Evolutionary conservation across 306 rosid species (phyloP).

Genomic region (Clitoria ternatea): DNA sequence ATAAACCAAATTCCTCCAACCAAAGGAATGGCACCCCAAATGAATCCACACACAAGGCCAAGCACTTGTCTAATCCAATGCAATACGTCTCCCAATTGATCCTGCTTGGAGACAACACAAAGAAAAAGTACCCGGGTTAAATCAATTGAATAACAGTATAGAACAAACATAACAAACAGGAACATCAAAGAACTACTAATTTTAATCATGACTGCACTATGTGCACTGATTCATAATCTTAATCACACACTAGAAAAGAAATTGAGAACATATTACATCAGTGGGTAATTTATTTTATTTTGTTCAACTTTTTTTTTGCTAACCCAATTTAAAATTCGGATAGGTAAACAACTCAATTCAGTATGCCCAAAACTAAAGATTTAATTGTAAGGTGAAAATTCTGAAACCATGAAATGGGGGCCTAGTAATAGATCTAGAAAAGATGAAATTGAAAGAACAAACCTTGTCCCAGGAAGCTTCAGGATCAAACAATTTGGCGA

Average conservation of each 20-base stretch:
- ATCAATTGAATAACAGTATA: not conserved
- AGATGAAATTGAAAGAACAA: not conserved
- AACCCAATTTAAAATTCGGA: not conserved
- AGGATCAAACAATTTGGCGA: slow-evolving; percentile 89
- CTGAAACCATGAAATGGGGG: not conserved
- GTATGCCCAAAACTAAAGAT: not conserved
- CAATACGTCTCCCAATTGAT: slow-evolving; percentile 94
- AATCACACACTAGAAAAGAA: not conserved
- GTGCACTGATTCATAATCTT: not conserved
- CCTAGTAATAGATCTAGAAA: not conserved
- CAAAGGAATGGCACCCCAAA: slow-evolving; percentile 90
- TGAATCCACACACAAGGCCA: slow-evolving; percentile 67
- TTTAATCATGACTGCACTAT: not conserved
- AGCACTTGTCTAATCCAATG: slow-evolving; percentile 95
- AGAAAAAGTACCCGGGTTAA: not conserved
- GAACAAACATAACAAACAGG: not conserved
- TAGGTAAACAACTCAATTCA: not conserved
- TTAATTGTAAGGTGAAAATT: not conserved
- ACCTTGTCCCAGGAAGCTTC: slow-evolving; percentile 99
- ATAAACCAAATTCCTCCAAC: slow-evolving; percentile 95
- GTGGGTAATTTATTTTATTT: not conserved
- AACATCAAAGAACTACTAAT: not conserved
- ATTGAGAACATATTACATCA: not conserved
- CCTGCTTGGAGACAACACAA: slow-evolving; percentile 39
- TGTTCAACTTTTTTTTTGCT: not conserved